Evolutionary conservation across 495 filamentous ascomycete genomes (phyloP).

Genomic region (Pyrenula aspistea): DNA sequence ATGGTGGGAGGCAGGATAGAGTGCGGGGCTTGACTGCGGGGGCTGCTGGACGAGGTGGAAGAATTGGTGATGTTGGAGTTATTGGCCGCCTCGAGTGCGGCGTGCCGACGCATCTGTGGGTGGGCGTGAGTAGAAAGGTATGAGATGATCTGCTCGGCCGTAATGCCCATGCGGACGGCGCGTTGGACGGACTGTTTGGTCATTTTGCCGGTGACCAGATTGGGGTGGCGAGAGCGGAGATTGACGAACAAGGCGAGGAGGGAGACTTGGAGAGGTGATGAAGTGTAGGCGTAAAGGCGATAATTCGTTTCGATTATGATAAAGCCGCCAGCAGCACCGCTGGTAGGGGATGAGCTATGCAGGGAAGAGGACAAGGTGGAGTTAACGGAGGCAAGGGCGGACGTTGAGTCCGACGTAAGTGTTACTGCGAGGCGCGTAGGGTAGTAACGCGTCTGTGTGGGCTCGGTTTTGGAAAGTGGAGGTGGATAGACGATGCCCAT

Average conservation of each 20-base stretch:
- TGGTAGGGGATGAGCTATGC: conserved; percentile 20
- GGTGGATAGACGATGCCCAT: conserved; percentile 79
- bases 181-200: conserved; percentile 75
- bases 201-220: conserved; percentile 80
- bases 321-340: conserved; percentile 53
- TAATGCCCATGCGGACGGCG: conserved; percentile 85
- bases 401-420: conserved; percentile 67
- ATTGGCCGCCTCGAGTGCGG: conserved; percentile 16
- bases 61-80: conserved; percentile 25
- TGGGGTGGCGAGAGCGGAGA: conserved; percentile 77
- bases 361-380: conserved; percentile 25
- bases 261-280: conserved; percentile 82
- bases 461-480: conserved; percentile 21
- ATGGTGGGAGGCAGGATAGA: conserved; percentile 85
- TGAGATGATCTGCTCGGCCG: conserved; percentile 81
- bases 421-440: conserved; percentile 92
- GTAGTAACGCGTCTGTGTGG: conserved; percentile 60
- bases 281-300: conserved; percentile 91
- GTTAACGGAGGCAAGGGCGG: conserved; percentile 31
- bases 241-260: conserved; percentile 83
- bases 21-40: conserved; percentile 18
- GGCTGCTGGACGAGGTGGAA: conserved; percentile 11
- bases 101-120: conserved; percentile 68
- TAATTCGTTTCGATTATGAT: conserved; percentile 99
- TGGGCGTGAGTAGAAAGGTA: conserved; percentile 86